Evolutionary conservation across 108 stramenopile species (phyloP).

Genomic region (Conticribra guillardii): DNA sequence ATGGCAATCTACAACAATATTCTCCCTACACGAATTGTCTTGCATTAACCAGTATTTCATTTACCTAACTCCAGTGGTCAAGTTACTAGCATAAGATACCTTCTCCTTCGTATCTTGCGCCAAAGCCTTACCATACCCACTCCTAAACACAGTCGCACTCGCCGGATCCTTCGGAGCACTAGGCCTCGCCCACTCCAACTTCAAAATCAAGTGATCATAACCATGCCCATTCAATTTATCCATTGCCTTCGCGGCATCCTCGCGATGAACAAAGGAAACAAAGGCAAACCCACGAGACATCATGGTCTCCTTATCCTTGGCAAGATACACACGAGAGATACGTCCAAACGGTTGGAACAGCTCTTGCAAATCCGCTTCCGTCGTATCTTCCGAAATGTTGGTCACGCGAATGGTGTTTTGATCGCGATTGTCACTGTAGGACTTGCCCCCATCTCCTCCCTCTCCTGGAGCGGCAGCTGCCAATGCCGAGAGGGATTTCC

Average conservation of each 20-base stretch:
- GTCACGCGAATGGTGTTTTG: constrained; percentile 97
- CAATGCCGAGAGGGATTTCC: constrained; percentile 59
- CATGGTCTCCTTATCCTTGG: constrained; percentile 96
- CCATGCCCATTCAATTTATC: constrained; percentile 94
- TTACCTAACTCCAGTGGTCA: constrained; percentile 68
- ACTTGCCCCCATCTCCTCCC: constrained; percentile 30
- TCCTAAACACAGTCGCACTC: constrained; percentile 71
- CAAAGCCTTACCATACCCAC: constrained; percentile 96
- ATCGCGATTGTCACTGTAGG: constrained; percentile 75
- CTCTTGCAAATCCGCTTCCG: constrained; percentile 95
- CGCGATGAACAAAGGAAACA: constrained; percentile 91
- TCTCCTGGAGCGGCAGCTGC: constrained; percentile 32
- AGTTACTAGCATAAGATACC: constrained; percentile 93
- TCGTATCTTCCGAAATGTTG: constrained; percentile 97
- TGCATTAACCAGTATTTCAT: too few relatives aligned
- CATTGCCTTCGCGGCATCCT: constrained; percentile 95
- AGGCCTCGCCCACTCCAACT: constrained; percentile 99
- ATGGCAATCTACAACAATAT: too few relatives aligned
- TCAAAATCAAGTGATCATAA: constrained; percentile 99
- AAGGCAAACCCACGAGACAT: constrained; percentile 95
- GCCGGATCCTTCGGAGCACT: constrained; percentile 91
- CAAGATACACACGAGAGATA: constrained; percentile 95
- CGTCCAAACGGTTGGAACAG: constrained; percentile 94
- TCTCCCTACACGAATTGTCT: too few relatives aligned
- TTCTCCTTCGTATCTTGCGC: constrained; percentile 99